A percentile compares a stretch with the other conserved stretches of the same genome.
Evolutionary conservation across 2,329 filamentous ascomycete genomes (phyloP).

Genomic region (Hypoxylon rubiginosum): DNA sequence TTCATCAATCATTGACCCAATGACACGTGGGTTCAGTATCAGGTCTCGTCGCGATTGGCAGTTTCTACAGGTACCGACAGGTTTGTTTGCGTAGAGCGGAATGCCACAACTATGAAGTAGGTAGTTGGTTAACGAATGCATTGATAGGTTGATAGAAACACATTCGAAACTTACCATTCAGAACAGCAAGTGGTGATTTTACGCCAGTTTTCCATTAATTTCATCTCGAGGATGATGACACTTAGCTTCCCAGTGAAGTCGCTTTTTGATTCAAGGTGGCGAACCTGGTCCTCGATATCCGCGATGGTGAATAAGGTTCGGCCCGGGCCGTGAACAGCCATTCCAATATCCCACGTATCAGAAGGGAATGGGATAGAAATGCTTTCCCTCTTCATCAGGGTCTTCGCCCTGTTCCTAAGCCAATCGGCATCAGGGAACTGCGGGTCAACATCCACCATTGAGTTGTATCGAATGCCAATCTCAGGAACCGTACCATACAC

Average conservation of each 20-base stretch:
- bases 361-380: constrained; percentile 63
- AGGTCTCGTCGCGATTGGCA: constrained; percentile 52
- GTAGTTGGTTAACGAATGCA: not conserved
- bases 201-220: constrained; percentile 50
- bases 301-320: constrained; percentile 58
- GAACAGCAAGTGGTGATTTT: constrained; percentile 56
- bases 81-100: constrained; percentile 65
- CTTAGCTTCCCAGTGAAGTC: constrained; percentile 59
- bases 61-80: constrained; percentile 55
- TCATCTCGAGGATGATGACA: constrained; percentile 52
- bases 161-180: constrained; percentile 55
- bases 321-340: constrained; percentile 50
- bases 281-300: constrained; percentile 59
- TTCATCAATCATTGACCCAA: constrained; percentile 64
- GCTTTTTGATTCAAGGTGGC: constrained; percentile 46
- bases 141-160: not conserved
- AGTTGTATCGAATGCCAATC: constrained; percentile 55
- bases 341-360: constrained; percentile 55
- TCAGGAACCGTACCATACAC: constrained; percentile 28
- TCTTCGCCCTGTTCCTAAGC: constrained; percentile 63
- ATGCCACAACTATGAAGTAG: constrained; percentile 61
- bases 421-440: constrained; percentile 65
- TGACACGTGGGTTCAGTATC: constrained; percentile 57
- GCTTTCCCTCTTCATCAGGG: constrained; percentile 63
- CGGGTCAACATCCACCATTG: constrained; percentile 70